Evolutionary conservation across 805 yeast genomes (phyloP), one percentile per base, ranked within the genome.

Genomic region (Teunomyces kruisii): DNA sequence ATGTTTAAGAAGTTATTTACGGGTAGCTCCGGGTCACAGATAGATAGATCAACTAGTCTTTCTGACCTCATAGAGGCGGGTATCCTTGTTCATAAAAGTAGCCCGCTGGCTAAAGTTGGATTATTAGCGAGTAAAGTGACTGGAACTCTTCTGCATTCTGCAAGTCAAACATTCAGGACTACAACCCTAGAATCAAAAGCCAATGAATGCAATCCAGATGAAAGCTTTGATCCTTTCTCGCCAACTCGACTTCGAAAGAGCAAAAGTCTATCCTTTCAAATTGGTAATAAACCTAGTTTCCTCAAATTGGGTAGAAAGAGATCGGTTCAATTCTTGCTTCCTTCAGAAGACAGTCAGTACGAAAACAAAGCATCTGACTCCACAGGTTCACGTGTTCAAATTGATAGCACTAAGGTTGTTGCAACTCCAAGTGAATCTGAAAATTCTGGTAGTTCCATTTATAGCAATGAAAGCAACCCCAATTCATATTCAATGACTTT

Each of bases 151-250:
- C 38, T 7, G 4, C 27, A 35, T 35, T 19, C 28, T 17, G 12
- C 28, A 8, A n/a, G 15, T 8, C 15, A 17, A 35, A 35, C 38
- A n/a, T 10, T 35, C 6, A 35, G 28, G 2, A 35, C 38, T 10
- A 28, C 38, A 10, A 24, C 38, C 5, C 28, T 37, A 16, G 38
- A 35, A 13, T 35, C 28, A n/a, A 35, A 35, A 22, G 28, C 16
- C 4, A 35, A 35, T 19, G 28, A 19, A 22, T 35, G 14, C 27
- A 41, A 42, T 33, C 38, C 42, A 13, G 51, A 50, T 14, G 37
- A 30, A n/a, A 47, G 51, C 26, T 43, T 50, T 32, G 53, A 50
- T 32, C 53, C 51, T 1, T 50, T 50, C 32, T 40, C 47, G 4
- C 42, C 53, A 4, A 37, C 46, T 9, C 43, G 41, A 26, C 17